Base-by-base conservation (phyloP, 2,329 filamentous ascomycete genomes). In the Madurella fahalii region DNA sequence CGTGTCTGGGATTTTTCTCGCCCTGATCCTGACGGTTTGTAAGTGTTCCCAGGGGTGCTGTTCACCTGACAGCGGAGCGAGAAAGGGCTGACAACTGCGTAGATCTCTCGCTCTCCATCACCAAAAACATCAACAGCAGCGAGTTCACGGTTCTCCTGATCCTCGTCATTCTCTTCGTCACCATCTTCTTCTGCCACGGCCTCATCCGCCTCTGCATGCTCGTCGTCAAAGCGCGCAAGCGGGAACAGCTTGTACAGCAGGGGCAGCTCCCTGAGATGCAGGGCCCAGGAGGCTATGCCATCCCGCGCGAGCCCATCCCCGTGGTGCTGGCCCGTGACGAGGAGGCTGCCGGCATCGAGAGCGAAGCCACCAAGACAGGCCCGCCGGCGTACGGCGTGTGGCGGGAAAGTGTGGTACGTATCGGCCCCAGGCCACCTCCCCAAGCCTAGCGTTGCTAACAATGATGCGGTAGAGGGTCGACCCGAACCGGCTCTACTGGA, bases 381-480 rank as follows among this genome's bases (percentile, higher is more conserved):
- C 91, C 92, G 4, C 91, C 92, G 0, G 90, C 90, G 2, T 96
- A 96, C 67, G 91, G 91, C 0, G 74, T 90, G 1, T 95, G 90
- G 89, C 79, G 90, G 50, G 85, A 86, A 69, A 93, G 87, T 65
- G 89, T 94, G 71, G 86, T 89, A 79, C 70, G 85, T 83, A 16
- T 16, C 20, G 39, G 9, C 43, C n/a, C 9, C 16, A 18, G 16
- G 40, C 12, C 13, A 32, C n/a, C 40, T 20, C 2, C 15, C 65
- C 48, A 59, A n/a, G 37, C 30, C 42, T 17, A 52, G 16, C 16
- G n/a, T 39, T 31, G 41, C 39, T 52, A 30, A 57, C 40, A 8
- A 9, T 1, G 5, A 46, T 11, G 12, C 17, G 5, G 17, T 63
- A 88, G 82, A 80, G 89, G 46, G 86, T 91, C 32, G 87, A 95